Conservation (phyloP, 2,329 filamentous ascomycete species). For the Periconia sp. region DNA sequence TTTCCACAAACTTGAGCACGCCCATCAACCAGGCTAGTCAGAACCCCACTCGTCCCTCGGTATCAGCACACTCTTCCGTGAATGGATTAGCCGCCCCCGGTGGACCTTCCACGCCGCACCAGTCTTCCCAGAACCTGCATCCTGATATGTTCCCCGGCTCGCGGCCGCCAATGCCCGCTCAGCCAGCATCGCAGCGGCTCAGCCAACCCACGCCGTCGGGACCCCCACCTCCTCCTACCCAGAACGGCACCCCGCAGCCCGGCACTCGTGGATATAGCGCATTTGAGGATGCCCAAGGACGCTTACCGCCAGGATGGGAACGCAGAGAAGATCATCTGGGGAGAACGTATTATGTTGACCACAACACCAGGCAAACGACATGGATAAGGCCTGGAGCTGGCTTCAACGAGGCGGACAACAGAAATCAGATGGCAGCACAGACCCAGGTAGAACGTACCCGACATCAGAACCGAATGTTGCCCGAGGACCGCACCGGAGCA, state of each 20-base stretch:
- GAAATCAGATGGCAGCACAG: conserved; percentile 83
- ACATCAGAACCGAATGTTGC: conserved; percentile 93
- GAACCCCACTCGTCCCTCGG: conserved; percentile 46
- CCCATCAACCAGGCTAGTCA: conserved; percentile 65
- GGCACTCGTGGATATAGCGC: conserved; percentile 69
- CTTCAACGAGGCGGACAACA: conserved; percentile 76
- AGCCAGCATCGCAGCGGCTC: conserved; percentile 31
- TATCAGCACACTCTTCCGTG: conserved; percentile 44
- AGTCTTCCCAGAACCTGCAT: conserved; percentile 46
- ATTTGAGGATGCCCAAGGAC: conserved; percentile 95
- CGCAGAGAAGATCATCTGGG: conserved; percentile 93
- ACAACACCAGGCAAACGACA: conserved; percentile 94
- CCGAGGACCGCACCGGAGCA: conserved; percentile 91
- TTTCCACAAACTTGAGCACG: conserved; percentile 84
- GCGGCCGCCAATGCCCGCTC: conserved; percentile 30
- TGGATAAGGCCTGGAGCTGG: conserved; percentile 89
- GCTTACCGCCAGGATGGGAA: conserved; percentile 93
- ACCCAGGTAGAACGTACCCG: conserved; percentile 91
- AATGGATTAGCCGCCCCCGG: conserved; percentile 44
- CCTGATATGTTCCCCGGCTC: conserved; percentile 46
- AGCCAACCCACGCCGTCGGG: conserved; percentile 38
- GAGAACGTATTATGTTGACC: conserved; percentile 96
- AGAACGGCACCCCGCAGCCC: conserved; percentile 30
- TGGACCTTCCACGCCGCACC: conserved; percentile 47
- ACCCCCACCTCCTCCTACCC: conserved; percentile 49